A percentile compares a stretch with the other conserved stretches of the same genome.
phyloP scores from a whole-genome alignment of 2,329 filamentous ascomycete genomes.

The Aureobasidium subglaciale region DNA sequence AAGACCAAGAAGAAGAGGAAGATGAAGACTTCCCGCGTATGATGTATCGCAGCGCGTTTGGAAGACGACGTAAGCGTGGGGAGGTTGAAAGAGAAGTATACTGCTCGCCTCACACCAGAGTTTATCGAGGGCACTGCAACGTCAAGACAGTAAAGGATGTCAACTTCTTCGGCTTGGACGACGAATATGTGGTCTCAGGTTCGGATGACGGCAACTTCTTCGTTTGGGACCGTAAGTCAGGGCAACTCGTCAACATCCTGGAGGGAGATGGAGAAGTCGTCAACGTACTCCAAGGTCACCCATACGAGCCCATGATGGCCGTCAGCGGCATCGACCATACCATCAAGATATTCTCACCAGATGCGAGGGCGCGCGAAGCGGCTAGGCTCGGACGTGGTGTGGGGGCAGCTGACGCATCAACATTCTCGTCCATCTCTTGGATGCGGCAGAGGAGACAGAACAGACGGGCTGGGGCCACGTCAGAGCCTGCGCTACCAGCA shows the following conservation, averaged over 20 bases:
- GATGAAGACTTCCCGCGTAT: conserved; percentile 30
- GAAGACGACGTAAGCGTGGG: conserved; percentile 40
- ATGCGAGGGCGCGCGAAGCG: conserved; percentile 49
- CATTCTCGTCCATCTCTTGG: conserved; percentile 34
- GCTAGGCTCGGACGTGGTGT: conserved; percentile 54
- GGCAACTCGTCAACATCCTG: conserved; percentile 56
- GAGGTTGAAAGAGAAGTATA: conserved; percentile 49
- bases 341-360: conserved; percentile 61
- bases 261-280: conserved; percentile 63
- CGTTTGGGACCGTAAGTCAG: conserved; percentile 60
- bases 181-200: conserved; percentile 62
- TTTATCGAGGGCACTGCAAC: conserved; percentile 60
- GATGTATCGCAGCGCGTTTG: conserved; percentile 44
- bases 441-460: conserved; percentile 14
- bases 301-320: conserved; percentile 60
- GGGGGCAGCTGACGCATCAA: conserved; percentile 38
- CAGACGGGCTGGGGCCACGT: conserved; percentile 16
- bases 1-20: conserved; percentile 25
- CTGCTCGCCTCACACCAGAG: conserved; percentile 49
- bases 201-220: conserved; percentile 61
- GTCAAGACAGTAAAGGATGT: conserved; percentile 63
- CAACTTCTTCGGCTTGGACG: conserved; percentile 59
- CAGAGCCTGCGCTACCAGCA: conserved; percentile 23
- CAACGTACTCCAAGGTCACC: conserved; percentile 61
- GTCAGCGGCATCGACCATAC: conserved; percentile 62